Conservation (phyloP, 2,329 filamentous ascomycete genomes). For the Xylariomycetidae sp. region DNA sequence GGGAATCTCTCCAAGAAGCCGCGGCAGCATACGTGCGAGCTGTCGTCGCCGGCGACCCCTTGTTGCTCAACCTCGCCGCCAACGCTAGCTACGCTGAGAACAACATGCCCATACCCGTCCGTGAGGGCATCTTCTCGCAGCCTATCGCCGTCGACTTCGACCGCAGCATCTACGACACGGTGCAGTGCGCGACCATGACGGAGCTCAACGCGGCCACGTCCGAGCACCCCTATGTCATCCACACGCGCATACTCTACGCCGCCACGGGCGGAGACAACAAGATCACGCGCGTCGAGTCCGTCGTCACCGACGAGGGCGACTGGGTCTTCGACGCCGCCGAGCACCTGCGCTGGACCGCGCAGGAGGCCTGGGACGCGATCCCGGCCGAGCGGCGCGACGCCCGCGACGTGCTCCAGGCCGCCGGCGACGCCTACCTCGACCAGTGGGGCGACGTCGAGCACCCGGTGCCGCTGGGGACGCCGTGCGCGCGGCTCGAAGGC, state of each 20-base stretch:
- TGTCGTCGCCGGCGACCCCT: conserved; percentile 15
- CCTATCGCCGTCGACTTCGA: conserved; percentile 29
- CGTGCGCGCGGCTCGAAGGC: conserved; percentile 27
- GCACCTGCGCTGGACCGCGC: conserved; percentile 20
- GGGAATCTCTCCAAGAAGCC: conserved; percentile 15
- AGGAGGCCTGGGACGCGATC: conserved; percentile 27
- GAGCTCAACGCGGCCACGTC: conserved; percentile 32
- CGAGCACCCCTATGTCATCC: conserved; percentile 28
- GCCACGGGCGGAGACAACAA: conserved; percentile 12
- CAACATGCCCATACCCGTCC: conserved; percentile 19
- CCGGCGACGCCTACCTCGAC: conserved; percentile 27
- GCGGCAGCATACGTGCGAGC: conserved; percentile 21
- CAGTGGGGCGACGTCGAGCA: conserved; percentile 21
- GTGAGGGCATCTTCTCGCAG: conserved; percentile 21
- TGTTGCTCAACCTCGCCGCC: conserved; percentile 7
- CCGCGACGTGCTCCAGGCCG: conserved; percentile 23
- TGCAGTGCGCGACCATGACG: conserved; percentile 36
- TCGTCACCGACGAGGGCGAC: conserved; percentile 25
- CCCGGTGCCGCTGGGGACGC: conserved; percentile 23
- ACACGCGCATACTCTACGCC: conserved; percentile 25
- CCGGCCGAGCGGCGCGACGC: conserved; percentile 21
- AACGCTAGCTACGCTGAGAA: conserved; percentile 29
- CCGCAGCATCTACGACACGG: conserved; percentile 30
- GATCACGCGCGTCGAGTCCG: conserved; percentile 24
- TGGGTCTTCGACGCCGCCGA: conserved; percentile 29